Base-by-base conservation (phyloP, 2,329 filamentous ascomycete genomes). In the Colletotrichum liriopes region DNA sequence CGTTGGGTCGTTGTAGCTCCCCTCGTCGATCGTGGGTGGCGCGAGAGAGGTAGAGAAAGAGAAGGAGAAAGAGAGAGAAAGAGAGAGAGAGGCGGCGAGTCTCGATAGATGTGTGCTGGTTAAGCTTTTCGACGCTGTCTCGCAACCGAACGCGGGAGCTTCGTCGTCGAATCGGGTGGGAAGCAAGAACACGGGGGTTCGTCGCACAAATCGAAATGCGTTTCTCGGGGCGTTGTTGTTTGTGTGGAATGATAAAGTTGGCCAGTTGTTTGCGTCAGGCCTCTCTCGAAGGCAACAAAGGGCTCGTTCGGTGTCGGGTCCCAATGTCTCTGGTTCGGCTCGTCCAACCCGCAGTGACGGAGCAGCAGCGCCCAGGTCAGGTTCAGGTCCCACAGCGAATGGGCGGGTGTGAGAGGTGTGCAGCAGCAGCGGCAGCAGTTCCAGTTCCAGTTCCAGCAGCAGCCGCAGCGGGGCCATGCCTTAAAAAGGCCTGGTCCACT, bases 181-280 rank as follows among this genome's bases (percentile, higher is more conserved):
- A 3, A 18, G 47, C 45, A 41, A 41, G 14, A 51, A 41, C 14
- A 26, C 23, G 23, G 14, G 32, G 26, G n/a, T n/a, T 12, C n/a
- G 45, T 51, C 60, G n/a, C 18, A 26, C 45, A 39, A 23, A 32
- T 52, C n/a, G 26, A 62, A 62, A 39, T 51, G 37, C 5, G n/a
- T 6, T 26, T 62, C 37, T 52, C 18, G 16, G 12, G 23, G 43
- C 26, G 61, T 56, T 35, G 61, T 56, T 68, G 26, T 58, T 45
- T 39, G 35, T 20, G 58, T 37, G 49, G 49, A 67, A 63, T 67
- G 68, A 63, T 51, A 58, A 35, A 56, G 45, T 62, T 45, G 56
- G 64, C 43, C 47, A 51, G 58, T 71, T 62, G 68, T 35, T 68
- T 62, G 55, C 49, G 63, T 61, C 39, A 55, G 55, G 63, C n/a